Conservation (phyloP, 2,329 filamentous ascomycete genomes). For the Leptographium radiaticola region DNA sequence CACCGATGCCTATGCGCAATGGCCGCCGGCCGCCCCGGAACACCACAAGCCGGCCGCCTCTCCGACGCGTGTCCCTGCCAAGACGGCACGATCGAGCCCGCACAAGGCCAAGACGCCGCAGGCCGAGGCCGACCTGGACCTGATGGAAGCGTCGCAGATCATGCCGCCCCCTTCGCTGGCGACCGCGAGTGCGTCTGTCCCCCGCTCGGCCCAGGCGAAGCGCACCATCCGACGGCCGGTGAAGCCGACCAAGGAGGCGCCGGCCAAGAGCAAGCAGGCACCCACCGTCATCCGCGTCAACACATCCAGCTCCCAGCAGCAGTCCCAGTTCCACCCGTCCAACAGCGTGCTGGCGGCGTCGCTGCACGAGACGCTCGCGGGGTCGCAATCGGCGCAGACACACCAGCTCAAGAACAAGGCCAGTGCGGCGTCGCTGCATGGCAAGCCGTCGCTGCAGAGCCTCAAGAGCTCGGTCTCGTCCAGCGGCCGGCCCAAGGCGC, state of each 20-base stretch:
- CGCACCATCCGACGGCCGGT: slow-evolving; percentile 45
- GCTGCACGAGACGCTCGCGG: slow-evolving; percentile 39
- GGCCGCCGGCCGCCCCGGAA: neutral
- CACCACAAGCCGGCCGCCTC: slow-evolving; percentile 7
- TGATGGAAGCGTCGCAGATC: slow-evolving; percentile 38
- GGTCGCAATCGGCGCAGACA: slow-evolving; percentile 14
- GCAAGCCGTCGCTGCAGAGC: slow-evolving; percentile 41
- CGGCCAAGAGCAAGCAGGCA: slow-evolving; percentile 48
- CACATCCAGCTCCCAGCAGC: slow-evolving; percentile 44
- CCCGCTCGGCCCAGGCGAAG: slow-evolving; percentile 21
- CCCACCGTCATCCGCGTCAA: slow-evolving; percentile 64
- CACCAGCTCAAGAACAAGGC: slow-evolving; percentile 47
- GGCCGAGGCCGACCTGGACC: slow-evolving; percentile 35
- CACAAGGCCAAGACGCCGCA: slow-evolving; percentile 29
- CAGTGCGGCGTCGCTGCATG: slow-evolving; percentile 52
- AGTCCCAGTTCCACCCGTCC: slow-evolving; percentile 43
- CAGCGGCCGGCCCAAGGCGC: slow-evolving; percentile 52
- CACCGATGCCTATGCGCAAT: neutral
- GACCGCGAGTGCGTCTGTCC: slow-evolving; percentile 16
- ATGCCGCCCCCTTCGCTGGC: slow-evolving; percentile 37
- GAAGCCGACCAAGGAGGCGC: slow-evolving; percentile 47
- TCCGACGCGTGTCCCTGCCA: slow-evolving; percentile 27
- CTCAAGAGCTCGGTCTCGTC: slow-evolving; percentile 54
- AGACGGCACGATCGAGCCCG: slow-evolving; percentile 36
- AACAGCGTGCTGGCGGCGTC: slow-evolving; percentile 44